These are phyloP conservation scores for Thalassiosira delicatula DNA, from an alignment of 352 stramenopile genomes.

Conservation along the genomic window DNA sequence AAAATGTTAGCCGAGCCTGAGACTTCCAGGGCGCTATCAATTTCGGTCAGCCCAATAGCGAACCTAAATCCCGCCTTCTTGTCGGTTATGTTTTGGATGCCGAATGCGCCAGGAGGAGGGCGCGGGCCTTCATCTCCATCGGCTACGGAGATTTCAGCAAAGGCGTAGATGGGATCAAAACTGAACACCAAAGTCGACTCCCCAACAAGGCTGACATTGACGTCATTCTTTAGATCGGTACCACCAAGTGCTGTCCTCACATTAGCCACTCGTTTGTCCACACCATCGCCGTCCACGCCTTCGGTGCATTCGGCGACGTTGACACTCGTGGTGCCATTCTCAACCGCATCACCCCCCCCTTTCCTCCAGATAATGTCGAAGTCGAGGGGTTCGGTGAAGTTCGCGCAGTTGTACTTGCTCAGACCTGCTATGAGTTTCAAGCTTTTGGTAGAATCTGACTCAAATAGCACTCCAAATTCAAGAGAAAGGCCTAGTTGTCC, in stretches of 20 bases:
- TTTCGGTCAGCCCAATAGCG: constrained; percentile 5
- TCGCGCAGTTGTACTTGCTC: neutral
- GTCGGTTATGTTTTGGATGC: constrained; percentile 1
- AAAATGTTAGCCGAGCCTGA: constrained; percentile 6
- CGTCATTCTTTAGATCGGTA: neutral
- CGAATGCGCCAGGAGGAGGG: too few relatives aligned
- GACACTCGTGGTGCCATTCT: neutral
- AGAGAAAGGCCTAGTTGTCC: constrained; percentile 18
- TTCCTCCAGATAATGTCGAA: neutral
- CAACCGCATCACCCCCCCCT: too few relatives aligned
- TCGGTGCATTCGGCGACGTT: neutral
- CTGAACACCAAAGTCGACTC: neutral
- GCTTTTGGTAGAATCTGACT: neutral
- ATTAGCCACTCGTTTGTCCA: constrained; percentile 2
- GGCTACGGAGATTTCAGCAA: constrained; percentile 5
- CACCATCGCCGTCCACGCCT: neutral
- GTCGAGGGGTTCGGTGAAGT: neutral
- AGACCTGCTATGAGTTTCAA: neutral
- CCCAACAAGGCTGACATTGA: constrained; percentile 17
- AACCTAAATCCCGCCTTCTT: constrained; percentile 30
- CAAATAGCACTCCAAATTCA: constrained; percentile 36
- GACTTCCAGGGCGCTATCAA: constrained; percentile 6
- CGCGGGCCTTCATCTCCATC: too few relatives aligned
- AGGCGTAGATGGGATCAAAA: constrained; percentile 14
- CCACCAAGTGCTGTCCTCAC: constrained; percentile 1